Evolutionary conservation across 108 stramenopile genomes (phyloP), one percentile per base, ranked within the genome.

Genomic region (Skeletonema costatum): DNA sequence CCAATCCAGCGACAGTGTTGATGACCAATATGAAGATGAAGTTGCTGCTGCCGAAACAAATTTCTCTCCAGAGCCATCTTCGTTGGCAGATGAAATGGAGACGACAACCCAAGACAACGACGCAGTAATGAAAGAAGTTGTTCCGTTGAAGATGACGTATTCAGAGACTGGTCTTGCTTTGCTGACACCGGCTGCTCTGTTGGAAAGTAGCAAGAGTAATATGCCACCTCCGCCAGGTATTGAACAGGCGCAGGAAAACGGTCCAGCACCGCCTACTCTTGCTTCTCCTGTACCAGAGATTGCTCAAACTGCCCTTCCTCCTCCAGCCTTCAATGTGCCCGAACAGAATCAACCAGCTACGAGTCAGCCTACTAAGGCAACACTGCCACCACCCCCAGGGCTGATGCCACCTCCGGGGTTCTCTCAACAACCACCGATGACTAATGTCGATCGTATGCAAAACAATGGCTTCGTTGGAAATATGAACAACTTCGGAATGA

Each of bases 341-440:
- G 50, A 51, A 51, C 31, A 35, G 62, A 30, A 17, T 32, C 39
- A 30, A 21, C 44, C 41, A 33, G 32, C 72, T 51, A 21, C 50
- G 7, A 56, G 21, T 25, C 53, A 56, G 25, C 41, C 62, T 51
- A 31, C 12, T 9, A 69, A 66, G 36, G 11, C 36, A 53, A 36
- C 68, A 13, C 48, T 80, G 29, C 73, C 66, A 32, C 79, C 79
- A 44, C 79, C 79, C 44, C 72, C 79, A 25, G 79, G 79, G n/a
- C 64, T 80, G 35, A 12, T 56, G 11, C 69, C 71, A 4, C 78
- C 66, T 51, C 78, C 67, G 29, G 68, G 68, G 21, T 70, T 70
- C 58, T 70, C 70, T 39, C 21, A 60, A 13, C 70, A 70, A 19
- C 65, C 51, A 39, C 51, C 44, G 58, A 44, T 25, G 19, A 51